These are phyloP conservation scores for Alternaria infectoria DNA, from an alignment of 2,329 filamentous ascomycete genomes.

Conservation along the genomic window DNA sequence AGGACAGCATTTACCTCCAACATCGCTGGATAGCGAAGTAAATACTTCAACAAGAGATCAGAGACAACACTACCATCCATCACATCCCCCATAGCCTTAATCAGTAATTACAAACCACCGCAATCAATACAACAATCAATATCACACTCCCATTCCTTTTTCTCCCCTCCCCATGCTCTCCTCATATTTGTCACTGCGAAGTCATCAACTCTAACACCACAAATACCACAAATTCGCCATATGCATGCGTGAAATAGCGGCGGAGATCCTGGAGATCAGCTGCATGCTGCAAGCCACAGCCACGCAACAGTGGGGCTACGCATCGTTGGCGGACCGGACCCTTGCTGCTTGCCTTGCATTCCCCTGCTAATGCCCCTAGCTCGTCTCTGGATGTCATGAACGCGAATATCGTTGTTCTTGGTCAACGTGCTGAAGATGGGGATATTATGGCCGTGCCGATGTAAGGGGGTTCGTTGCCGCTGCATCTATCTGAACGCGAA, in stretches of 20 bases:
- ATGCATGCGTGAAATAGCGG: neutral
- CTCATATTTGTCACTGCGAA: neutral
- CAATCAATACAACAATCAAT: neutral
- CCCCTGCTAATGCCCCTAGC: neutral
- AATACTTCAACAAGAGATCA: neutral
- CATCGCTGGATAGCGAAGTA: accelerated
- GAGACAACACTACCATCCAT: neutral
- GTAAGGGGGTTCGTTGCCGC: neutral
- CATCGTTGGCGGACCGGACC: neutral
- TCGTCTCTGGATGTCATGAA: too few species aligned
- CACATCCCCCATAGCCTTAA: neutral
- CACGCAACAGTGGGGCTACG: neutral
- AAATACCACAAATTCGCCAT: neutral
- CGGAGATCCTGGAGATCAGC: neutral
- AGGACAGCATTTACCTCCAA: neutral
- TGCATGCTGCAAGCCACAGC: neutral
- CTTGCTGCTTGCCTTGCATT: neutral
- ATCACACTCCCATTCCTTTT: neutral
- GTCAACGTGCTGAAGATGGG: neutral
- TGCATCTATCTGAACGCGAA: neutral
- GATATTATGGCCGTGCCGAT: neutral
- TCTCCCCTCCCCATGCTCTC: neutral
- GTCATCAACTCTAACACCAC: neutral
- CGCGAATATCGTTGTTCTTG: neutral
- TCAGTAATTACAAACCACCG: neutral